Conservation (phyloP, 1,139 yeast species). For the Taphrina pruni region DNA sequence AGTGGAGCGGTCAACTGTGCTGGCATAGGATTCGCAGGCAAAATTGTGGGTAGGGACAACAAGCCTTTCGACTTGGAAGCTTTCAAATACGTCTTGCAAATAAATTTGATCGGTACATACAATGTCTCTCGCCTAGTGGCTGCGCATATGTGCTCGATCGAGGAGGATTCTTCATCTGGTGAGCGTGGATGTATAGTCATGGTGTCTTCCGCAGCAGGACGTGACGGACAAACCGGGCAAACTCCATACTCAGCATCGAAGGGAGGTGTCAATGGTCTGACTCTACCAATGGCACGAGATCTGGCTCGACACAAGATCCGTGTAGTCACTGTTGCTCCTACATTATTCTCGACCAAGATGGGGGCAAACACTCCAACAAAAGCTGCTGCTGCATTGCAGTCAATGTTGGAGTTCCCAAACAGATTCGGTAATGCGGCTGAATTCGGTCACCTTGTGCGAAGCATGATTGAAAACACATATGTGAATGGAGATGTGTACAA, state of each 20-base stretch:
- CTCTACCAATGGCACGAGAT: slow-evolving; percentile 70
- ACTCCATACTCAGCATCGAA: slow-evolving; percentile 55
- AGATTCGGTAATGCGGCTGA: slow-evolving; percentile 45
- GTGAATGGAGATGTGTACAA: slow-evolving; percentile 43
- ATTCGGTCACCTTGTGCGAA: slow-evolving; percentile 43
- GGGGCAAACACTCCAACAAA: slow-evolving; percentile 37
- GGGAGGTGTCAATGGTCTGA: slow-evolving; percentile 54
- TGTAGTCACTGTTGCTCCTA: slow-evolving; percentile 45
- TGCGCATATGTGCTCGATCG: slow-evolving; percentile 41
- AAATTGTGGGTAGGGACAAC: slow-evolving; percentile 43
- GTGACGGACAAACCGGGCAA: slow-evolving; percentile 48
- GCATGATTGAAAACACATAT: slow-evolving; percentile 42
- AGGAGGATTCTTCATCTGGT: slow-evolving; percentile 38
- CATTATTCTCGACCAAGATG: slow-evolving; percentile 45
- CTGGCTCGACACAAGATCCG: slow-evolving; percentile 71
- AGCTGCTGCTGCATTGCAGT: slow-evolving; percentile 31
- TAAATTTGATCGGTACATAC: slow-evolving; percentile 45
- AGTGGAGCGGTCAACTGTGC: slow-evolving; percentile 46
- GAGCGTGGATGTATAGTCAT: slow-evolving; percentile 45
- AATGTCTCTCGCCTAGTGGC: slow-evolving; percentile 43
- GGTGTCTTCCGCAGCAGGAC: slow-evolving; percentile 45
- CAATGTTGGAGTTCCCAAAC: slow-evolving; percentile 44
- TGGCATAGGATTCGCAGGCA: slow-evolving; percentile 43
- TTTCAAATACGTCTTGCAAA: slow-evolving; percentile 43
- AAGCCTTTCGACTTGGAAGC: slow-evolving; percentile 42